Conservation (phyloP, 2,329 filamentous ascomycete species). For the Colletotrichum sp. region DNA sequence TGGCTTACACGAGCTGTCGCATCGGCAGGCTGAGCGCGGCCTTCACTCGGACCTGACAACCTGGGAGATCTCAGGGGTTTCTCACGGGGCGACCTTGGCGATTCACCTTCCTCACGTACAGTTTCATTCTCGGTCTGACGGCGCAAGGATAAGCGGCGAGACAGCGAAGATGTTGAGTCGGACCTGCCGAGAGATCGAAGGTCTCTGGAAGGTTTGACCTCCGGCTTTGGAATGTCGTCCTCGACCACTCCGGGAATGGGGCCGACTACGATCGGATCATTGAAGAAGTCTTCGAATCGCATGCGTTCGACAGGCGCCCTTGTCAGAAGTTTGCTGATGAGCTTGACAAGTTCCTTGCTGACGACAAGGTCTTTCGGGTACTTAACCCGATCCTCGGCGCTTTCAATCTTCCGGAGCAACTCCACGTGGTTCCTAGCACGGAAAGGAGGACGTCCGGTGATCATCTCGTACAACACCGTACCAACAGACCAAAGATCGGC, state of each 20-base stretch:
- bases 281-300: conserved; percentile 86
- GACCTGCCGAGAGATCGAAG: conserved; percentile 29
- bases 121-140: conserved; percentile 45
- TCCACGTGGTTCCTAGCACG: conserved; percentile 94
- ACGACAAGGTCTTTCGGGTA: conserved; percentile 78
- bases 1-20: conserved; percentile 36
- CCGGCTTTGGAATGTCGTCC: conserved; percentile 66
- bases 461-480: conserved; percentile 95
- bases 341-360: conserved; percentile 77
- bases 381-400: conserved; percentile 81
- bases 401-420: conserved; percentile 88
- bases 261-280: conserved; percentile 71
- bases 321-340: conserved; percentile 84
- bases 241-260: conserved; percentile 82
- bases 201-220: conserved; percentile 38
- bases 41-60: conserved; percentile 31
- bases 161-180: conserved; percentile 31
- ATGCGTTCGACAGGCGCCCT: conserved; percentile 84
- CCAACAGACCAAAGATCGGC: conserved; percentile 98
- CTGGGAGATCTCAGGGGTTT: conserved; percentile 45
- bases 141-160: conserved; percentile 42
- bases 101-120: conserved; percentile 35
- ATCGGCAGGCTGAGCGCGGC: conserved; percentile 34
- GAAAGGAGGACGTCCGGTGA: conserved; percentile 88
- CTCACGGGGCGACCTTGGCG: conserved; percentile 47